Percentiles rank a stretch among this genome's conserved stretches.
Evolutionary conservation across 352 stramenopile species (phyloP).

Genomic region (Phytophthora pluvialis): DNA sequence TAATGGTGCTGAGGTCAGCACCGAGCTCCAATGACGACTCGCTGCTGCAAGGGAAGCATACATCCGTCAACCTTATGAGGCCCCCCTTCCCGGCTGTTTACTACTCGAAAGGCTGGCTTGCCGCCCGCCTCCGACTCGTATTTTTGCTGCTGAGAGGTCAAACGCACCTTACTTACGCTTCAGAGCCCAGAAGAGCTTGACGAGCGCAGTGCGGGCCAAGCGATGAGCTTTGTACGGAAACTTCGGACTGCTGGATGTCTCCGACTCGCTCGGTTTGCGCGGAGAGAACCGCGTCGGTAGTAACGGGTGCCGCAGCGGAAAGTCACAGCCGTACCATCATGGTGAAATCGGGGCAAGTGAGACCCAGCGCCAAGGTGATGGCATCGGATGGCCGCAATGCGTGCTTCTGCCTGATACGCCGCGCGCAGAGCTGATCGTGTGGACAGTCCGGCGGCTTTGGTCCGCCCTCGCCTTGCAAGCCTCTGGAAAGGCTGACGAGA

Average conservation of each 20-base stretch:
- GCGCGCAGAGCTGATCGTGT: conserved; percentile 14
- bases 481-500: conserved; percentile 33
- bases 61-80: conserved; percentile 21
- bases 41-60: conserved; percentile 6
- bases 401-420: conserved; percentile 7
- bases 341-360: conserved; percentile 2
- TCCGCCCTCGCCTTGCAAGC: conserved; percentile 33
- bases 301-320: conserved; percentile 24
- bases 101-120: conserved; percentile 8
- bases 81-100: conserved; percentile 4
- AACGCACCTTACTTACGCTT: conserved; percentile 27
- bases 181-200: conserved; percentile 23
- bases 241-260: conserved; percentile 24
- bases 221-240: conserved; percentile 10
- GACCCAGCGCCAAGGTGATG: conserved; percentile 9
- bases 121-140: conserved; percentile 24
- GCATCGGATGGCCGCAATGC: background rate
- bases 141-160: conserved; percentile 30
- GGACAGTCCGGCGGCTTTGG: conserved; percentile 21
- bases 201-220: conserved; percentile 3
- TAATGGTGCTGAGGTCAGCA: conserved; percentile 12
- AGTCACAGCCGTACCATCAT: background rate
- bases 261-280: conserved; percentile 7
- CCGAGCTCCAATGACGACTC: conserved; percentile 5
- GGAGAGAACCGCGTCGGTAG: conserved; percentile 13